A percentile compares a stretch with the other conserved stretches of the same genome.
Evolutionary conservation across 208 protist species (phyloP).

Genomic region (Acanthamoeba castellanii): DNA sequence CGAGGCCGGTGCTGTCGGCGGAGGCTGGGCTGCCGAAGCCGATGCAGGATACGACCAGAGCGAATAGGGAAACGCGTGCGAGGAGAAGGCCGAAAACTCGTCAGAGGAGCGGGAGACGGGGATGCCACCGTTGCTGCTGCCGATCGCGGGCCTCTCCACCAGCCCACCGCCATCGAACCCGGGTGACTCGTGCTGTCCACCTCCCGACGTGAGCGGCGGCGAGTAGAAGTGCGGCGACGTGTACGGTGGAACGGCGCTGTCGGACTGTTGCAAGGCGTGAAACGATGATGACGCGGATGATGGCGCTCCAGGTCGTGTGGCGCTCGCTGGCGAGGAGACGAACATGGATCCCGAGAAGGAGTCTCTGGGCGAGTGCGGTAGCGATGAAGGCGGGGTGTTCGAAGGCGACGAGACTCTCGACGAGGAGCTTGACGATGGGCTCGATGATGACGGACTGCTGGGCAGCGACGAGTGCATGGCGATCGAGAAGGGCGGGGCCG

Average conservation of each 20-base stretch:
- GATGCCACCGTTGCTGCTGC: conserved; percentile 10
- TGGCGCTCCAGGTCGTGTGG: background rate
- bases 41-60: conserved; percentile 2
- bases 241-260: background rate
- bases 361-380: conserved; percentile 10
- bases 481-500: background rate
- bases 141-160: conserved; percentile 10
- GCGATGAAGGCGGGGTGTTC: conserved; percentile 1
- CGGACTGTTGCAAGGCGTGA: background rate
- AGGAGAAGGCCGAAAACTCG: conserved; percentile 49
- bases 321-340: background rate
- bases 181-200: background rate
- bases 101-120: conserved; percentile 12
- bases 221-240: conserved; percentile 16
- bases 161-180: background rate
- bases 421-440: conserved; percentile 4
- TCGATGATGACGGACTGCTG: conserved; percentile 8
- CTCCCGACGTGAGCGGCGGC: background rate
- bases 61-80: conserved; percentile 1
- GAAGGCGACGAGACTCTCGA: conserved; percentile 9
- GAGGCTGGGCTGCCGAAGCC: background rate
- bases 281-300: background rate
- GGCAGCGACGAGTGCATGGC: background rate
- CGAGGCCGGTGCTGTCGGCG: background rate
- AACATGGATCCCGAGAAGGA: conserved; percentile 21